phyloP scores from a whole-genome alignment of 2,329 filamentous ascomycete genomes.

The Didymella segeticola region DNA sequence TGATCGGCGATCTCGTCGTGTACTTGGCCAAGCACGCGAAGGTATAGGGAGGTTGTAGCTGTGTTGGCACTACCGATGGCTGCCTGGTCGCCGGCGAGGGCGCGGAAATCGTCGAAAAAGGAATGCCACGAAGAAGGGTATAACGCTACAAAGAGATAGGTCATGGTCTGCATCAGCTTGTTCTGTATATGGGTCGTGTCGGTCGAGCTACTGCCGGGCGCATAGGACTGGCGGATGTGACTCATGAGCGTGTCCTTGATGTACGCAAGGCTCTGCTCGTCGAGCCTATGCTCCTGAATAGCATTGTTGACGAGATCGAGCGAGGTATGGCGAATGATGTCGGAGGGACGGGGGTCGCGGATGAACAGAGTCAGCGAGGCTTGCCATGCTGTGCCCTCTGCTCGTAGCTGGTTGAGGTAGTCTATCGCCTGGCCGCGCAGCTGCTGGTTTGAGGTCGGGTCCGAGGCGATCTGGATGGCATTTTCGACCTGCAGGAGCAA shows the following conservation, averaged over 20 bases:
- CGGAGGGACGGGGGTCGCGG: conserved; percentile 74
- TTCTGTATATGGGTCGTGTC: conserved; percentile 87
- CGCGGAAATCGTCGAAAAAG: conserved; percentile 90
- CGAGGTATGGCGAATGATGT: conserved; percentile 86
- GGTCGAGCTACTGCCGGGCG: conserved; percentile 62
- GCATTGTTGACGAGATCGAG: conserved; percentile 94
- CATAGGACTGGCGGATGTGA: conserved; percentile 81
- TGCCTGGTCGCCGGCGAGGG: conserved; percentile 71
- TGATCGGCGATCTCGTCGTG: conserved; percentile 98
- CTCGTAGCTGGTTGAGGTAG: conserved; percentile 77
- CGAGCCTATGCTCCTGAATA: conserved; percentile 79
- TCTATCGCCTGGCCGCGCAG: conserved; percentile 86
- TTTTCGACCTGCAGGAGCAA: conserved; percentile 74
- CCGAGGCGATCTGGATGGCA: conserved; percentile 93
- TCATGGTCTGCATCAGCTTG: conserved; percentile 95
- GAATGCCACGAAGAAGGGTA: conserved; percentile 86
- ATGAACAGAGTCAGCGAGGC: conserved; percentile 87
- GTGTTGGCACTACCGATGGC: conserved; percentile 69
- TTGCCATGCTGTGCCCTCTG: conserved; percentile 87
- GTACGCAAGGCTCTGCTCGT: conserved; percentile 72
- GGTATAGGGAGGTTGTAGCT: conserved; percentile 81
- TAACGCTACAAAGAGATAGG: conserved; percentile 86
- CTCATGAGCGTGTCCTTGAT: conserved; percentile 82
- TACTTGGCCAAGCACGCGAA: conserved; percentile 85
- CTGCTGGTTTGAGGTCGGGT: conserved; percentile 73